Percentiles rank a stretch among this genome's conserved stretches.
Evolutionary conservation across 2,329 filamentous ascomycete genomes (phyloP).

Genomic region (Lecanicillium sp.): DNA sequence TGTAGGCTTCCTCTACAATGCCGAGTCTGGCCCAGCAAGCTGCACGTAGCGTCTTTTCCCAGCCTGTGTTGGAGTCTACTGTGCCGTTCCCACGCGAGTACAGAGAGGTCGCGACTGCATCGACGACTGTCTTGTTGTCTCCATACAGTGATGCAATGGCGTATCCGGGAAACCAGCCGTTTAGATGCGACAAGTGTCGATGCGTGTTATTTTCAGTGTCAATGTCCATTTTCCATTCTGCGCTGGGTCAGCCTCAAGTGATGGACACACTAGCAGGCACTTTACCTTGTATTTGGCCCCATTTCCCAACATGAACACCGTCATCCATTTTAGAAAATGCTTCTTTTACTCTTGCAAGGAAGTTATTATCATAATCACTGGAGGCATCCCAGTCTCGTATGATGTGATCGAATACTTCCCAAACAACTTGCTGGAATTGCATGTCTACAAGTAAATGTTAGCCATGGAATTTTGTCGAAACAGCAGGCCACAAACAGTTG

Average conservation of each 20-base stretch:
- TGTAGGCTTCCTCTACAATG: slow-evolving; percentile 39
- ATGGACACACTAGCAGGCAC: too few species aligned
- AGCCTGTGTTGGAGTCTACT: slow-evolving; percentile 45
- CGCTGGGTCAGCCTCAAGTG: not conserved
- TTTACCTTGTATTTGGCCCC: slow-evolving; percentile 21
- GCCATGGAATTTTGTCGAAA: too few species aligned
- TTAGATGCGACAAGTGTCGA: slow-evolving; percentile 45
- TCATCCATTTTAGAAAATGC: slow-evolving; percentile 16
- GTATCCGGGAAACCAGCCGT: slow-evolving; percentile 49
- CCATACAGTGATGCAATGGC: slow-evolving; percentile 33
- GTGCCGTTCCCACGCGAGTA: slow-evolving; percentile 37
- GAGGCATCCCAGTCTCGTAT: slow-evolving; percentile 18
- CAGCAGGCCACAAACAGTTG: slow-evolving; percentile 22
- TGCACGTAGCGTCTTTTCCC: slow-evolving; percentile 50
- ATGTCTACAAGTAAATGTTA: slow-evolving; percentile 23
- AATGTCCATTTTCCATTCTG: slow-evolving; percentile 26
- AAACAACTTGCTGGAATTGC: slow-evolving; percentile 47
- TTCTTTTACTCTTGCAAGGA: slow-evolving; percentile 27
- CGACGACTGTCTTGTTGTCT: slow-evolving; percentile 35
- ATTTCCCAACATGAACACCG: slow-evolving; percentile 20
- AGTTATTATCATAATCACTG: slow-evolving; percentile 18
- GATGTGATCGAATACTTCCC: slow-evolving; percentile 31
- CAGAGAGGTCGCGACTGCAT: slow-evolving; percentile 37
- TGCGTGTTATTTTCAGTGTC: slow-evolving; percentile 19
- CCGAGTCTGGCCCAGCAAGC: slow-evolving; percentile 50